Evolutionary conservation across 1,139 yeast species (phyloP).

Genomic region (Kurtzmaniella natalensis): DNA sequence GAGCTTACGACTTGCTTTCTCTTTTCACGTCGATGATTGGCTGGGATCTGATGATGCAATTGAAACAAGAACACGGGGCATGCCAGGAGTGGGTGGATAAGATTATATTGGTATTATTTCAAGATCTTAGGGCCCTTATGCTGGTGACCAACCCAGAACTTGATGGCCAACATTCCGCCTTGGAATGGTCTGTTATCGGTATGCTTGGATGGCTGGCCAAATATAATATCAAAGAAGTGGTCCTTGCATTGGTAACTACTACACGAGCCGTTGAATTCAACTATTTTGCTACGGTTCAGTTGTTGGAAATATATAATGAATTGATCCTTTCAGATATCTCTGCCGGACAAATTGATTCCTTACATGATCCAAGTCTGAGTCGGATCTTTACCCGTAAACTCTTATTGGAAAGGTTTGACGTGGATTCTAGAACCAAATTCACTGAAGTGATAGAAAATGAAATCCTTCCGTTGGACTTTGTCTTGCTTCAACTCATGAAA

Average conservation of each 20-base stretch:
- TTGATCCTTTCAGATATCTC: conserved; percentile 32
- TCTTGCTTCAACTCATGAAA: conserved; percentile 31
- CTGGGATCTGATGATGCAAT: conserved; percentile 32
- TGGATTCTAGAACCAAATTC: conserved; percentile 20
- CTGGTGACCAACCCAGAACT: conserved; percentile 18
- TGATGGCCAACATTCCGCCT: conserved; percentile 35
- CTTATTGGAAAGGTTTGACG: conserved; percentile 24
- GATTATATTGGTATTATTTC: conserved; percentile 32
- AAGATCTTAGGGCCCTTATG: conserved; percentile 33
- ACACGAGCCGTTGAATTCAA: conserved; percentile 34
- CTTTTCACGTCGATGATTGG: conserved; percentile 36
- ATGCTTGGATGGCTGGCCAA: conserved; percentile 39
- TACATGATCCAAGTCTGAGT: conserved; percentile 26
- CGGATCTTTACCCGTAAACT: conserved; percentile 31
- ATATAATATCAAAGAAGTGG: conserved; percentile 34
- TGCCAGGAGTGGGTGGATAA: conserved; percentile 42
- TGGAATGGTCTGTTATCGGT: conserved; percentile 43
- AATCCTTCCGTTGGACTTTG: conserved; percentile 31
- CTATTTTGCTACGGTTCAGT: conserved; percentile 34
- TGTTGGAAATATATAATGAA: conserved; percentile 39
- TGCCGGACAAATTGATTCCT: conserved; percentile 28
- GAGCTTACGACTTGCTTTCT: conserved; percentile 36
- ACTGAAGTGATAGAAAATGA: conserved; percentile 22
- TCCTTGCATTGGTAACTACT: conserved; percentile 38
- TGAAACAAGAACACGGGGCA: conserved; percentile 16